A percentile compares a stretch with the other conserved stretches of the same genome.
phyloP scores from a whole-genome alignment of 148 eudicot genomes.

The Drosera capensis region DNA sequence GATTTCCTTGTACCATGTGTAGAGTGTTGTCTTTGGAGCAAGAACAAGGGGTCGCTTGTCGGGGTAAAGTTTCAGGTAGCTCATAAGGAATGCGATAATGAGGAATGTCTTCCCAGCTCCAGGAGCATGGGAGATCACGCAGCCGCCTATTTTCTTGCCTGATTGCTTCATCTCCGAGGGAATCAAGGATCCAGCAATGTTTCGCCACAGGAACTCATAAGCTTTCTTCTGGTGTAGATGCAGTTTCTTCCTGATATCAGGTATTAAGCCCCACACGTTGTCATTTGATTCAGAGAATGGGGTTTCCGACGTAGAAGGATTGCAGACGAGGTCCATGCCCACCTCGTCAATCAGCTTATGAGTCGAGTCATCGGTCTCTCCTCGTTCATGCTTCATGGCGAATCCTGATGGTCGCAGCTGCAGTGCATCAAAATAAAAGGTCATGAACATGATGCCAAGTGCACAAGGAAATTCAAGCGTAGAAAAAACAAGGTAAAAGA shows the following conservation, averaged over 20 bases:
- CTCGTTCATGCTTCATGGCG: slow-evolving; percentile 25
- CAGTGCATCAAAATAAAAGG: too few relatives aligned
- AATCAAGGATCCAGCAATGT: slow-evolving; percentile 66
- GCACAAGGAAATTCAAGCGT: too few relatives aligned
- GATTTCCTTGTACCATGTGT: slow-evolving; percentile 94
- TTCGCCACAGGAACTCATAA: slow-evolving; percentile 83
- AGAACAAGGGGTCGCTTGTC: slow-evolving; percentile 91
- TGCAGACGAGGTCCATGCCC: slow-evolving; percentile 28
- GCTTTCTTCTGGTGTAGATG: slow-evolving; percentile 75
- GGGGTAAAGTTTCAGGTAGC: slow-evolving; percentile 83
- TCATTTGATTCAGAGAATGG: slow-evolving; percentile 35
- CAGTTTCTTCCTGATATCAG: slow-evolving; percentile 44
- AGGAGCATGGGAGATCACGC: slow-evolving; percentile 90
- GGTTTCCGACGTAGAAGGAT: slow-evolving; percentile 36
- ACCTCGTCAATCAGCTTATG: slow-evolving; percentile 29
- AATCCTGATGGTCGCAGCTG: slow-evolving; percentile 33
- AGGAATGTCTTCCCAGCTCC: slow-evolving; percentile 95
- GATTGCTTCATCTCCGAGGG: slow-evolving; percentile 62
- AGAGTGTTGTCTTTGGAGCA: slow-evolving; percentile 88
- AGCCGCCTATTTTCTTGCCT: slow-evolving; percentile 59
- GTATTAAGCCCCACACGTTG: slow-evolving; percentile 80
- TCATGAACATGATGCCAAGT: too few relatives aligned
- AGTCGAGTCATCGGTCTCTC: slow-evolving; percentile 36
- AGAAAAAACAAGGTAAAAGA: too few relatives aligned
- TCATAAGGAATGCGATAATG: slow-evolving; percentile 77